A percentile compares a stretch with the other conserved stretches of the same genome.
These are phyloP conservation scores for Pleurotus tuoliensis DNA, from an alignment of 768 basidiomycete species.

Conservation along the genomic window DNA sequence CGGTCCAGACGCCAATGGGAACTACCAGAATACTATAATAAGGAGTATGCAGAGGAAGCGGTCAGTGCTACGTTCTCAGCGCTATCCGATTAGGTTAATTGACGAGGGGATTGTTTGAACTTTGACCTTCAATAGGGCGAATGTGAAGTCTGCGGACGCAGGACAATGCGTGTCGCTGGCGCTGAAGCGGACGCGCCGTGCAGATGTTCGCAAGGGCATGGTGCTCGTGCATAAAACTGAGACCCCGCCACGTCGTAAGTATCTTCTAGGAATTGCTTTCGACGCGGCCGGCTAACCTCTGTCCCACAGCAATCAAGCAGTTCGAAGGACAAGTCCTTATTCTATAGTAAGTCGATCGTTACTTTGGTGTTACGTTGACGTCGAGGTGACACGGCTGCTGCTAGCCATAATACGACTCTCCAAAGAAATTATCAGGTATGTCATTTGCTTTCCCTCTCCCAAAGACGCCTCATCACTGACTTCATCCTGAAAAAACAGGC, in stretches of 20 bases:
- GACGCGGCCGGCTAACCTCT: neutral
- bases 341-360: conserved; percentile 63
- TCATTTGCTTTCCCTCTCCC: neutral
- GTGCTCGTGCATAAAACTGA: conserved; percentile 83
- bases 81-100: too few species aligned
- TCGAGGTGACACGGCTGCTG: neutral
- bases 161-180: conserved; percentile 95
- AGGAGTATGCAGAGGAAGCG: conserved; percentile 94
- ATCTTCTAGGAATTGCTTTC: neutral
- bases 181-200: conserved; percentile 80
- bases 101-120: too few species aligned
- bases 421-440: conserved; percentile 90
- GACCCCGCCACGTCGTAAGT: conserved; percentile 66
- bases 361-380: too few species aligned
- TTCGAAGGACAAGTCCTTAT: conserved; percentile 96
- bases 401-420: conserved; percentile 86
- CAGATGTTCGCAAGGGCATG: conserved; percentile 91
- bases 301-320: conserved; percentile 57
- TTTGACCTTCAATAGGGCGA: conserved; percentile 38
- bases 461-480: neutral
- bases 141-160: conserved; percentile 83
- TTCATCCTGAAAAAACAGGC: conserved; percentile 38
- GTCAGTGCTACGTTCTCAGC: conserved; percentile 24
- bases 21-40: conserved; percentile 74
- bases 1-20: conserved; percentile 92